Evolutionary conservation across 495 filamentous ascomycete species (phyloP).

Genomic region (Talaromyces trachyspermus): DNA sequence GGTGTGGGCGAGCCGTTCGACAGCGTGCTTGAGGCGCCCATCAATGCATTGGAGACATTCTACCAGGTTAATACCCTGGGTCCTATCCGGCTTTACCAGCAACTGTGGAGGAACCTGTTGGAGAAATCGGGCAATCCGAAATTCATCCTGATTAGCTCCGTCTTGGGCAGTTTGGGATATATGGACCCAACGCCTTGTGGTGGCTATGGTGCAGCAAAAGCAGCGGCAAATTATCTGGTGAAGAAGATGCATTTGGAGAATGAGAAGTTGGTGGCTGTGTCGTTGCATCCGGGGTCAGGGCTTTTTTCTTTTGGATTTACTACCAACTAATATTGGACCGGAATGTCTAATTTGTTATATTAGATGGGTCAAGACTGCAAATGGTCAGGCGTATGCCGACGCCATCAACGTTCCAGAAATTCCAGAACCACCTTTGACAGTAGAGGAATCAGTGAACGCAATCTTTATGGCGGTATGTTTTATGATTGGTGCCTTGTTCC

Average conservation of each 20-base stretch:
- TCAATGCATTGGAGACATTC: constrained; percentile 23
- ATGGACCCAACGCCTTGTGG: constrained; percentile 16
- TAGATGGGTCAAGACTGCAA: constrained; percentile 8
- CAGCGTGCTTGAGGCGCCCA: constrained; percentile 14
- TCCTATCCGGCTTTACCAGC: constrained; percentile 27
- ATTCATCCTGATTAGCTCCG: constrained; percentile 29
- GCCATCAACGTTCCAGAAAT: constrained; percentile 2
- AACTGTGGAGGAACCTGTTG: constrained; percentile 23
- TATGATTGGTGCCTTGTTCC: background rate
- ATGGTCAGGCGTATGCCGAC: constrained; percentile 7
- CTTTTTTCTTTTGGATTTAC: background rate
- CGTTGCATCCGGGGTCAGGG: constrained; percentile 31
- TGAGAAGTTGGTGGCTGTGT: constrained; percentile 21
- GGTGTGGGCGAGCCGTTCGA: constrained; percentile 26
- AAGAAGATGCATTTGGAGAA: constrained; percentile 33
- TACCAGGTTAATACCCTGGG: constrained; percentile 35
- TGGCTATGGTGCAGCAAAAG: constrained; percentile 33
- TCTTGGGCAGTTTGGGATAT: constrained; percentile 18
- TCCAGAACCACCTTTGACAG: constrained; percentile 2
- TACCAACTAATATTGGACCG: background rate
- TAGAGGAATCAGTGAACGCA: background rate
- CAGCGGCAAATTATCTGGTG: constrained; percentile 29
- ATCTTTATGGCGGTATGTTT: background rate
- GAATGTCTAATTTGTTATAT: background rate
- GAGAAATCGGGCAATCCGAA: constrained; percentile 19